Percentiles rank a stretch among this genome's conserved stretches.
Conservation (phyloP, 371 early-diverging fungal genomes). For the Mortierella sp. region DNA sequence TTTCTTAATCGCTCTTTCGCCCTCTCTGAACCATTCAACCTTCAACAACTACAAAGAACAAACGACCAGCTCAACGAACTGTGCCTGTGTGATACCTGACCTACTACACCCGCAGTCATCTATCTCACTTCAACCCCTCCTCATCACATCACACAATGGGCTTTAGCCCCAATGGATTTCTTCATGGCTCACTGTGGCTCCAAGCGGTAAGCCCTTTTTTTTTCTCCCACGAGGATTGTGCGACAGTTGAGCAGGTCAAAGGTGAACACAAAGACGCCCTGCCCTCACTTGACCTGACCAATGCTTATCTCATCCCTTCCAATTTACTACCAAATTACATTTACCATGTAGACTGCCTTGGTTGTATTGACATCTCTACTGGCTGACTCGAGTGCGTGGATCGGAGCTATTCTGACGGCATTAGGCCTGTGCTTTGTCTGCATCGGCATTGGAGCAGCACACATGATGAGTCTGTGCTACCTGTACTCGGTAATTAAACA, state of each 20-base stretch:
- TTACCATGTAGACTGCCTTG: slow-evolving; percentile 22
- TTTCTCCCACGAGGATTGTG: neutral
- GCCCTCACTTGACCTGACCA: neutral
- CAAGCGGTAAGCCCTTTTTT: slow-evolving; percentile 20
- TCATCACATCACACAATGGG: slow-evolving; percentile 15
- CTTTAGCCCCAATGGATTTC: slow-evolving; percentile 10
- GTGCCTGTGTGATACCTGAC: neutral
- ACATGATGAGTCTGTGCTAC: slow-evolving; percentile 36
- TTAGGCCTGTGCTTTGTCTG: slow-evolving; percentile 32
- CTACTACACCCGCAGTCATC: neutral
- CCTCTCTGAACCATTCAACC: neutral
- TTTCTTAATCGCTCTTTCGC: neutral
- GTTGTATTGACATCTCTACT: slow-evolving; percentile 41
- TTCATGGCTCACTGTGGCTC: slow-evolving; percentile 34
- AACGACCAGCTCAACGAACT: neutral
- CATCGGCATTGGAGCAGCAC: slow-evolving; percentile 42
- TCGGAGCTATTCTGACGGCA: slow-evolving; percentile 30
- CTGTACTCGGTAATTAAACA: slow-evolving; percentile 19
- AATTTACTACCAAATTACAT: neutral
- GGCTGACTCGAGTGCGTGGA: slow-evolving; percentile 43
- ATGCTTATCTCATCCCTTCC: too few relatives aligned
- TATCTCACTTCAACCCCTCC: neutral
- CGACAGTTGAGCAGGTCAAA: neutral
- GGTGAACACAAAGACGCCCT: neutral
- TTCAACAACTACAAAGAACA: neutral